Conservation (phyloP, 106 monocot species). For the Posidonia australis region DNA sequence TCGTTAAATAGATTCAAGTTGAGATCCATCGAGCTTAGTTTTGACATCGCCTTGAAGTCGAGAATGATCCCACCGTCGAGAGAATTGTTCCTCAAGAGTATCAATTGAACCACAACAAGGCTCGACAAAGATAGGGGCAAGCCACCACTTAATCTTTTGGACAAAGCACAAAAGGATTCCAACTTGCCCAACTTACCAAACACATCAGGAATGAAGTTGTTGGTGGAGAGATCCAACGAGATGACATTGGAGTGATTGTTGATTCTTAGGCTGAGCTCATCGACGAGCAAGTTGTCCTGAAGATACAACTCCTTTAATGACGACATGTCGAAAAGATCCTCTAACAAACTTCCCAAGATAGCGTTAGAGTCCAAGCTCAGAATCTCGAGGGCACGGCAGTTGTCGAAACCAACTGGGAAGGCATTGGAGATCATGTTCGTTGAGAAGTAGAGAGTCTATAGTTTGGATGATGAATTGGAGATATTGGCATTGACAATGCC, state of each 20-base stretch:
- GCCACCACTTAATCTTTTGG: slow-evolving; percentile 33
- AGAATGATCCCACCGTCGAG: slow-evolving; percentile 36
- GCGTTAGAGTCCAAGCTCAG: slow-evolving; percentile 45
- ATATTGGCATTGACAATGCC: slow-evolving; percentile 38
- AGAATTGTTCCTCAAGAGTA: slow-evolving; percentile 60
- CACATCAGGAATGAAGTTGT: slow-evolving; percentile 54
- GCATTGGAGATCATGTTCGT: slow-evolving; percentile 36
- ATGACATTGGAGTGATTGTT: slow-evolving; percentile 56
- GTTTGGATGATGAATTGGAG: slow-evolving; percentile 28
- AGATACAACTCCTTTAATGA: slow-evolving; percentile 32
- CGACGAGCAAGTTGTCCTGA: slow-evolving; percentile 38
- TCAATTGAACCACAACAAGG: slow-evolving; percentile 22
- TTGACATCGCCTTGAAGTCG: slow-evolving; percentile 30
- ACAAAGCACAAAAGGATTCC: slow-evolving; percentile 24
- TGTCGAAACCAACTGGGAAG: slow-evolving; percentile 58
- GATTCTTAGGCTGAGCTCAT: slow-evolving; percentile 20
- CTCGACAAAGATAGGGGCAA: slow-evolving; percentile 59
- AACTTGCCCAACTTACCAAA: slow-evolving; percentile 37
- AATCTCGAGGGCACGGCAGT: slow-evolving; percentile 44
- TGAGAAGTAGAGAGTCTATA: slow-evolving; percentile 42
- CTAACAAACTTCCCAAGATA: slow-evolving; percentile 44
- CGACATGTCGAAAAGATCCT: slow-evolving; percentile 50
- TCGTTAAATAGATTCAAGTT: slow-evolving; percentile 50
- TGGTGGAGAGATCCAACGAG: slow-evolving; percentile 48
- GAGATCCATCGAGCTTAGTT: slow-evolving; percentile 48